Conservation (phyloP, 495 filamentous ascomycete genomes). For the Aspergillus diversus region DNA sequence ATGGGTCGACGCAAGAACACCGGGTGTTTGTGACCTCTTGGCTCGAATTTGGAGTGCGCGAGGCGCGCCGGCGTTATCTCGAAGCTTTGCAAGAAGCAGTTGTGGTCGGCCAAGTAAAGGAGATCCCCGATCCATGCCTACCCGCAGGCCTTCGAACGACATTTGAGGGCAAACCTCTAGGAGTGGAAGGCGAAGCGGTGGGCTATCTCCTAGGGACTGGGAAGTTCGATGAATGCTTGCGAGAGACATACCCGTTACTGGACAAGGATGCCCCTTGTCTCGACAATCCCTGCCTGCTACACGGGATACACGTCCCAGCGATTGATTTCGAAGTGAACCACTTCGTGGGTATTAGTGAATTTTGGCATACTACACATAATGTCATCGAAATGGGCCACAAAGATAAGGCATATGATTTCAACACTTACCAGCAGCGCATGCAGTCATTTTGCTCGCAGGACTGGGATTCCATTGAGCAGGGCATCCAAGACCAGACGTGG, state of each 20-base stretch:
- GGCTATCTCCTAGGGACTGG: conserved; percentile 78
- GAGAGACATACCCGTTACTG: conserved; percentile 79
- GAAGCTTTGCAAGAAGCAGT: conserved; percentile 65
- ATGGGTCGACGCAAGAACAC: conserved; percentile 77
- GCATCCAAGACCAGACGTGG: conserved; percentile 66
- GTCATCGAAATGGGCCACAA: conserved; percentile 82
- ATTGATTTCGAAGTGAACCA: conserved; percentile 99
- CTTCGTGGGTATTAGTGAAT: conserved; percentile 97
- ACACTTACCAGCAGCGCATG: conserved; percentile 85
- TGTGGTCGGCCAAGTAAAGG: conserved; percentile 53
- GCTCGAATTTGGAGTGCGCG: conserved; percentile 94
- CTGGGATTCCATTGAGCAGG: conserved; percentile 74
- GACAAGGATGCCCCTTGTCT: conserved; percentile 86
- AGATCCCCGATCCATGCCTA: conserved; percentile 91
- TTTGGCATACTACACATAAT: conserved; percentile 98
- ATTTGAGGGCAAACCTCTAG: conserved; percentile 58
- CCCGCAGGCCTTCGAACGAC: conserved; percentile 72
- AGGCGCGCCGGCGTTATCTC: conserved; percentile 83
- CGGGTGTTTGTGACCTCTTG: conserved; percentile 93
- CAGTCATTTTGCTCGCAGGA: conserved; percentile 81
- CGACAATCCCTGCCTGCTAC: conserved; percentile 83
- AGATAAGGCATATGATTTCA: conserved; percentile 88
- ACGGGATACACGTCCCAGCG: conserved; percentile 87
- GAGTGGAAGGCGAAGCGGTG: conserved; percentile 32
- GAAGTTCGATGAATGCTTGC: conserved; percentile 81